Percentiles rank a stretch among this genome's conserved stretches.
These are phyloP conservation scores for Monosporascus sp. DNA, from an alignment of 2,329 filamentous ascomycete species.

Conservation along the genomic window DNA sequence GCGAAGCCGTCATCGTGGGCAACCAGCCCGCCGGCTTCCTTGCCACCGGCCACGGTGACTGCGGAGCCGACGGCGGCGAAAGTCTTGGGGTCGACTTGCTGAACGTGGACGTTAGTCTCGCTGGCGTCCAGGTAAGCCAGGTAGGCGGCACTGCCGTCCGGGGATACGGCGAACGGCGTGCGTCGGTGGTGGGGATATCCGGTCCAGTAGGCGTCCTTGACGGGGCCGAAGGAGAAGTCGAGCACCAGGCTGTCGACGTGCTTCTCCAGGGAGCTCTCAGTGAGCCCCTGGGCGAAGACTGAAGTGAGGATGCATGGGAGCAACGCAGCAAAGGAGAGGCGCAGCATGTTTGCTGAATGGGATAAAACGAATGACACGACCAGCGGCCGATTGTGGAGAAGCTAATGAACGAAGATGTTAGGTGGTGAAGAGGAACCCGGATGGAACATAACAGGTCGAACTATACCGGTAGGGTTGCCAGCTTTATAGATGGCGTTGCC, in stretches of 20 bases:
- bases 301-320: not conserved
- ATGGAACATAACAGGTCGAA: no score
- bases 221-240: conserved; percentile 47
- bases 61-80: conserved; percentile 47
- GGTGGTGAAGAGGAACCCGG: no score
- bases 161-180: conserved; percentile 57
- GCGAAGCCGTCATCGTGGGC: conserved; percentile 59
- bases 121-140: conserved; percentile 54
- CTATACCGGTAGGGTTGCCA: no score
- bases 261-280: conserved; percentile 18
- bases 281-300: conserved; percentile 4
- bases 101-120: conserved; percentile 50
- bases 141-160: conserved; percentile 53
- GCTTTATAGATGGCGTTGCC: not conserved
- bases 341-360: not conserved
- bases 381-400: no score
- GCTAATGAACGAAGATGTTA: no score
- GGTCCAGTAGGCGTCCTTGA: conserved; percentile 58
- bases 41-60: conserved; percentile 46
- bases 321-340: not conserved
- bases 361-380: no score
- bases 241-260: conserved; percentile 40
- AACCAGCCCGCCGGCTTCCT: conserved; percentile 56
- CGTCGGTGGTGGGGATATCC: conserved; percentile 54
- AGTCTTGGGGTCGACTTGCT: conserved; percentile 47